Evolutionary conservation across 345 rosid species (phyloP).

Genomic region (Nephelium lappaceum): DNA sequence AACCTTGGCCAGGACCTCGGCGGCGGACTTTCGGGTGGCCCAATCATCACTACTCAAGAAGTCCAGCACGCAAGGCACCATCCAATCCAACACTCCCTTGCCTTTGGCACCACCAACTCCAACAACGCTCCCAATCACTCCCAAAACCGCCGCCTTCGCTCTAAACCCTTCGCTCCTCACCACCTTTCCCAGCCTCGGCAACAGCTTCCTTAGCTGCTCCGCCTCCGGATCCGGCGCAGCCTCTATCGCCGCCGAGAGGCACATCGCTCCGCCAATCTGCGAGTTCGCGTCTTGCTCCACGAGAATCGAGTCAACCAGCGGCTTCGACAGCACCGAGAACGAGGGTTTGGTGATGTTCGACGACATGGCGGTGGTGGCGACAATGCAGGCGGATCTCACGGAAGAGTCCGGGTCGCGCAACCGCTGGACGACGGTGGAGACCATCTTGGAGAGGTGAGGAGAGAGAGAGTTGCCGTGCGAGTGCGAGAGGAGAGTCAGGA

Average conservation of each 20-base stretch:
- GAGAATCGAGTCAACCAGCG: slow-evolving; percentile 61
- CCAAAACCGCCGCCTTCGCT: slow-evolving; percentile 72
- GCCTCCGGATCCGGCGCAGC: slow-evolving; percentile 62
- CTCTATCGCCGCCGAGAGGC: slow-evolving; percentile 76
- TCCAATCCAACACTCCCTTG: slow-evolving; percentile 63
- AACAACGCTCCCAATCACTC: slow-evolving; percentile 64
- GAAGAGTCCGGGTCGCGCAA: slow-evolving; percentile 85
- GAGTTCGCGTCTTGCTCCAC: slow-evolving; percentile 71
- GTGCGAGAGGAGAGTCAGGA: slow-evolving; percentile 70
- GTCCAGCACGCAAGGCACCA: slow-evolving; percentile 62
- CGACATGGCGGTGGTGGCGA: slow-evolving; percentile 72
- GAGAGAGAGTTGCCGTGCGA: slow-evolving; percentile 77
- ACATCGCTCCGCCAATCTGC: slow-evolving; percentile 86
- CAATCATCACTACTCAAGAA: slow-evolving; percentile 76
- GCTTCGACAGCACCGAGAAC: slow-evolving; percentile 58
- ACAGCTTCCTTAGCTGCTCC: slow-evolving; percentile 60
- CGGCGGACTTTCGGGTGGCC: slow-evolving; percentile 88
- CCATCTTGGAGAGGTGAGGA: slow-evolving; percentile 76
- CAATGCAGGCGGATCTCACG: slow-evolving; percentile 81
- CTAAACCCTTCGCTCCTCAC: slow-evolving; percentile 69
- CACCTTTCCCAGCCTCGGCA: slow-evolving; percentile 74
- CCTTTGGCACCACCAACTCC: slow-evolving; percentile 57
- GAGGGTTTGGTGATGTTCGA: slow-evolving; percentile 54
- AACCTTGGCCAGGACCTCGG: slow-evolving; percentile 77
- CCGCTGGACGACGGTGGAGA: slow-evolving; percentile 74